phyloP scores from a whole-genome alignment of 2,329 filamentous ascomycete species.

The Dothistroma pini region DNA sequence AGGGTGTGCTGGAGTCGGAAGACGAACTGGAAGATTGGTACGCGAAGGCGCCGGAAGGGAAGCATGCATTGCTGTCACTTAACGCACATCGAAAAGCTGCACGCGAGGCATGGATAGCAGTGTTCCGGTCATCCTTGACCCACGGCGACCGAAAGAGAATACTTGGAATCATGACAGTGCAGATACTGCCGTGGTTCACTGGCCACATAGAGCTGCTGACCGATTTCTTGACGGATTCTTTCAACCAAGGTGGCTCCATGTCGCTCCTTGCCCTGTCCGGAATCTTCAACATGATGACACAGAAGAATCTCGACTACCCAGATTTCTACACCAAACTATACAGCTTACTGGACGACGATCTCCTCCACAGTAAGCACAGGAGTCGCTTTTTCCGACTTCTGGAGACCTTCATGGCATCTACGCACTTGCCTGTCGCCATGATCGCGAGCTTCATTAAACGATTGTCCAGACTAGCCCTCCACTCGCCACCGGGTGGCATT shows the following conservation, averaged over 20 bases:
- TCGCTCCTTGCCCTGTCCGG: conserved; percentile 87
- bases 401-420: conserved; percentile 84
- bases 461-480: conserved; percentile 77
- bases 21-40: conserved; percentile 69
- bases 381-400: conserved; percentile 90
- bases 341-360: conserved; percentile 77
- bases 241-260: conserved; percentile 78
- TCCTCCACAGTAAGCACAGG: conserved; percentile 91
- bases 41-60: conserved; percentile 60
- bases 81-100: conserved; percentile 72
- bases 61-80: conserved; percentile 62
- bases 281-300: conserved; percentile 89
- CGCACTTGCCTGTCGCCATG: conserved; percentile 84
- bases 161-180: conserved; percentile 68
- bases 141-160: conserved; percentile 75
- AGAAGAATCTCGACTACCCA: conserved; percentile 86
- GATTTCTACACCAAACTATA: conserved; percentile 89
- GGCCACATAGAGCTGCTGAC: conserved; percentile 81
- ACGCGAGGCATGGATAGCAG: conserved; percentile 80
- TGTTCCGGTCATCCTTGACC: conserved; percentile 65
- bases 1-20: conserved; percentile 64
- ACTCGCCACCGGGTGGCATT: conserved; percentile 83
- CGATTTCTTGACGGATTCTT: conserved; percentile 95
- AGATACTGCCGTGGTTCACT: conserved; percentile 81
- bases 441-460: conserved; percentile 96